These are phyloP conservation scores for Fusarium robinianum DNA, from an alignment of 2,329 filamentous ascomycete species.

Conservation along the genomic window DNA sequence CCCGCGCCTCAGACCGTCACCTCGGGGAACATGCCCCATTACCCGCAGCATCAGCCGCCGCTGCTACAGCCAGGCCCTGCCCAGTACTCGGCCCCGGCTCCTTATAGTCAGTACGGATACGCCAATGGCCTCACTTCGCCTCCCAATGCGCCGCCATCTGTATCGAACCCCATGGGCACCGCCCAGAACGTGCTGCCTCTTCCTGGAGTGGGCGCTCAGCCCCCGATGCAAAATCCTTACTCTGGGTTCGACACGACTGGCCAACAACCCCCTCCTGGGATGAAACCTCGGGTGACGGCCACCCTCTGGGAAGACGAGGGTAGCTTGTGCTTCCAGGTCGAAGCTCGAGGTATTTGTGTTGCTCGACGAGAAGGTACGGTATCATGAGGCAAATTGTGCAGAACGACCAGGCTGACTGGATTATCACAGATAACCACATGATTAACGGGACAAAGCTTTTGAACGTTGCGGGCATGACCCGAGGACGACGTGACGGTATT, in stretches of 20 bases:
- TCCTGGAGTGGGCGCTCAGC: conserved; percentile 60
- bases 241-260: conserved; percentile 79
- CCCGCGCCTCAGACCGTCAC: conserved; percentile 78
- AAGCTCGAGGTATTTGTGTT: conserved; percentile 94
- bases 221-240: conserved; percentile 60
- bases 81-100: conserved; percentile 66
- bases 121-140: conserved; percentile 80
- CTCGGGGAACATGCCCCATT: conserved; percentile 73
- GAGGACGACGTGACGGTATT: conserved; percentile 92
- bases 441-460: conserved; percentile 97
- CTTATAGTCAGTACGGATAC: conserved; percentile 74
- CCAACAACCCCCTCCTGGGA: conserved; percentile 86
- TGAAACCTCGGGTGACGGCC: conserved; percentile 95
- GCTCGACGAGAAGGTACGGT: conserved; percentile 83
- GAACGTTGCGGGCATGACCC: conserved; percentile 97
- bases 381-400: not conserved
- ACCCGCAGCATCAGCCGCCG: conserved; percentile 77
- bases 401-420: conserved; percentile 9
- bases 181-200: conserved; percentile 69
- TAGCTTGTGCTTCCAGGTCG: conserved; percentile 95
- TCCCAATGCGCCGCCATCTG: conserved; percentile 67
- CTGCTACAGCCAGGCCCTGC: conserved; percentile 73
- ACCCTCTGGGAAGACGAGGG: conserved; percentile 99
- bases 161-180: conserved; percentile 69
- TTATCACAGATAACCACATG: conserved; percentile 85